phyloP scores from a whole-genome alignment of 164 flowering plant species.

The Stephania yunnanensis region DNA sequence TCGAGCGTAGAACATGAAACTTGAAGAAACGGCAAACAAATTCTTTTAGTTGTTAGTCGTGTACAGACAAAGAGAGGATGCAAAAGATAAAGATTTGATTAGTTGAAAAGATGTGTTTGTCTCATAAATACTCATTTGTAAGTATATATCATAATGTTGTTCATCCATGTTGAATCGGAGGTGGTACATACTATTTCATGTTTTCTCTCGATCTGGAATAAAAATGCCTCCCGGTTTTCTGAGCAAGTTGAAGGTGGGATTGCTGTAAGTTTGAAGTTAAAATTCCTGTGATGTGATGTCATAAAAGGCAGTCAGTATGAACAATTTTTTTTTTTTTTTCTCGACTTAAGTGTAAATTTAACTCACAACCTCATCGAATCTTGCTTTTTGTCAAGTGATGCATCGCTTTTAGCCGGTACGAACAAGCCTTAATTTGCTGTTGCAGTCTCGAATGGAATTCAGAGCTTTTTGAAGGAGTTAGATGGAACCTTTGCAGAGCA shows the following conservation, averaged over 20 bases:
- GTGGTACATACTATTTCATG: background rate
- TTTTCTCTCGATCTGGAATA: background rate
- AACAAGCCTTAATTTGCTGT: background rate
- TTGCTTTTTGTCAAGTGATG: too few species aligned
- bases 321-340: too few species aligned
- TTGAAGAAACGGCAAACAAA: background rate
- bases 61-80: background rate
- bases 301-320: too few species aligned
- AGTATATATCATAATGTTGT: background rate
- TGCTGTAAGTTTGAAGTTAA: background rate
- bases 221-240: background rate
- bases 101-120: background rate
- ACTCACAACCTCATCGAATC: too few species aligned
- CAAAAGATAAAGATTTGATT: background rate
- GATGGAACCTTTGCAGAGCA: background rate
- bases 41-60: background rate
- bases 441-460: background rate
- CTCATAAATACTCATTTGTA: constrained; percentile 1
- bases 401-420: too few species aligned
- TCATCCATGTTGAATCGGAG: background rate
- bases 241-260: background rate
- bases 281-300: background rate
- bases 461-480: background rate
- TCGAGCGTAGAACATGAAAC: background rate
- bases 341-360: too few species aligned